Evolutionary conservation across 352 stramenopile species (phyloP), one percentile per base, ranked within the genome.

Genomic region (Elongisporangium prolatum): DNA sequence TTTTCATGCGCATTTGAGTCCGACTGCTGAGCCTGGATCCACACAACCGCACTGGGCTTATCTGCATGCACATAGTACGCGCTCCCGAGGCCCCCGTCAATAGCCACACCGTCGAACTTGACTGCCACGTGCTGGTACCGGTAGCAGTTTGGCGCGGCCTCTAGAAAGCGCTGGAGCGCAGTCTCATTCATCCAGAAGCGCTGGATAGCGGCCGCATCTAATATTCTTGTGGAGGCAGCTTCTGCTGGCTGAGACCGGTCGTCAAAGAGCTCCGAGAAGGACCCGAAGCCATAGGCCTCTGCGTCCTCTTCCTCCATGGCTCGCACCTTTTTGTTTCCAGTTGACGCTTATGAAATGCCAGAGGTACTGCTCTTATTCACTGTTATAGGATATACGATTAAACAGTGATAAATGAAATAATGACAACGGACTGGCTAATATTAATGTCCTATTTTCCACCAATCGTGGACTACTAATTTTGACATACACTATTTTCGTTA

Each of bases 271-370:
- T 86, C 76, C 21, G 75, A 73, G 66, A 77, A 81, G 51, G 80
- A 84, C 40, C 76, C 72, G 57, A 88, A 90, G 80, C 77, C 80
- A 65, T 86, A 87, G 59, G 69, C 76, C 55, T 88, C 77, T 28
- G 86, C 76, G 47, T 86, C 75, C 22, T 88, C 76, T 17, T 87
- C 70, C 72, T 86, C 71, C 71, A 79, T 76, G 14, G n/a, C 4
- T 60, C 54, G 34, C 24, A 48, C 17, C 48, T 44, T 54, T 50
- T 40, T 62, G 54, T 65, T 44, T 44, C 4, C 34, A 3, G 17
- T 44, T 44, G 34, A 14, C 14, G 17, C 34, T 17, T 11, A 44
- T 44, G 14, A 44, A 16, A 44, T 44, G 9, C 5, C 11, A 17
- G 6, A 16, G 34, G 34, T 44, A n/a, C n/a, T n/a, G n/a, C n/a